Conservation (phyloP, 495 filamentous ascomycete species). For the Aspergillus sclerotiicarbonarius region DNA sequence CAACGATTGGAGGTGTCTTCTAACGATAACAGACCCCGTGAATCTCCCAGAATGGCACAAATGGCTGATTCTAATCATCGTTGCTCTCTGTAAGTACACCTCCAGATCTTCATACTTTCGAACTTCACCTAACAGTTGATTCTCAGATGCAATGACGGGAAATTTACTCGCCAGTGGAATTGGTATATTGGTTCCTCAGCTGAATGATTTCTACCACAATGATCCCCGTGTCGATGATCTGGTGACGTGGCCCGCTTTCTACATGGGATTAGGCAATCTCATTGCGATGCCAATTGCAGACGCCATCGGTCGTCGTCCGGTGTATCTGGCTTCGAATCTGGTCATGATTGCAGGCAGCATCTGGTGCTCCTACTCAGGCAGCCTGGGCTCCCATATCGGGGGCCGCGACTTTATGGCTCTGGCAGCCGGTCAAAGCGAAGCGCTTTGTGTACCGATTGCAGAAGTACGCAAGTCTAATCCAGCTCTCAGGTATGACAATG, state of each 20-base stretch:
- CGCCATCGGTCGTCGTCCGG: slow-evolving; percentile 1
- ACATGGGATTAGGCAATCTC: slow-evolving; percentile 6
- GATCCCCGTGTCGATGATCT: neutral
- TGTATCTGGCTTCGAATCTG: neutral
- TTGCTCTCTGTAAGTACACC: slow-evolving; percentile 1
- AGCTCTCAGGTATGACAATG: too few relatives aligned
- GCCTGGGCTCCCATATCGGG: slow-evolving; percentile 9
- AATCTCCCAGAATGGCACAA: slow-evolving; percentile 2
- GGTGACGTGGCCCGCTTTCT: neutral
- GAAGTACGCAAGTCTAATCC: slow-evolving; percentile 2
- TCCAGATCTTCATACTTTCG: too few relatives aligned
- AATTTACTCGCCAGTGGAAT: slow-evolving; percentile 1
- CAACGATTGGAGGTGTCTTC: neutral
- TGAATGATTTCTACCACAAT: neutral
- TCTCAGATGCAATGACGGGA: slow-evolving; percentile 1
- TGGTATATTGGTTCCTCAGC: neutral
- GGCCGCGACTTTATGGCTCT: slow-evolving; percentile 24
- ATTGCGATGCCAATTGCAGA: slow-evolving; percentile 19
- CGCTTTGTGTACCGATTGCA: slow-evolving; percentile 19
- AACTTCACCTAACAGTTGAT: neutral
- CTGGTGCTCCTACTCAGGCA: too few relatives aligned
- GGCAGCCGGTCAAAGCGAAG: slow-evolving; percentile 26
- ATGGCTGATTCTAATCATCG: slow-evolving; percentile 4
- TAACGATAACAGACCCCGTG: neutral
- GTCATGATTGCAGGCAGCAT: neutral